Evolutionary conservation across 2,329 filamentous ascomycete genomes (phyloP).

Genomic region (Malbranchea zuffiana): DNA sequence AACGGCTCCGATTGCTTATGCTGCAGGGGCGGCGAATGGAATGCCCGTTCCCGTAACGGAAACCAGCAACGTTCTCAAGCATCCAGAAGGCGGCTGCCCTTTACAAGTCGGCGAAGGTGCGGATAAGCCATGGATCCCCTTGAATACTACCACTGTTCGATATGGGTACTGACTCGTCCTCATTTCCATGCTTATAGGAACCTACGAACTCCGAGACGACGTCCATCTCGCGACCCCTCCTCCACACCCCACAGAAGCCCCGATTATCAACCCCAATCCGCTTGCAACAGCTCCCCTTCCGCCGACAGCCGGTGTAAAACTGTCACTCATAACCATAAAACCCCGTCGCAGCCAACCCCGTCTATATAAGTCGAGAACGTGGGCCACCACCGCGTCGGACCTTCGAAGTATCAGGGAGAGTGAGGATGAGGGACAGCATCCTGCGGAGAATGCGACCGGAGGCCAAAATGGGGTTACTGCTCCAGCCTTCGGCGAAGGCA

Average conservation of each 20-base stretch:
- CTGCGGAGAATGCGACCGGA: conserved; percentile 48
- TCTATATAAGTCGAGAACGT: conserved; percentile 44
- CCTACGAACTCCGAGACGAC: conserved; percentile 83
- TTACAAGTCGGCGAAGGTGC: conserved; percentile 93
- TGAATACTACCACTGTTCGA: background rate
- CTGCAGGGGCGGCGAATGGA: conserved; percentile 58
- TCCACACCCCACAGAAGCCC: conserved; percentile 87
- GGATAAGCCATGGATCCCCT: too few species aligned
- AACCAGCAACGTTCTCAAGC: conserved; percentile 79
- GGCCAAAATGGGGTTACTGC: conserved; percentile 27
- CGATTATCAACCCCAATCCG: conserved; percentile 77
- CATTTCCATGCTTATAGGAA: conserved; percentile 46
- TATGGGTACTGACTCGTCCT: background rate
- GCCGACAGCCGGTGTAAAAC: conserved; percentile 71
- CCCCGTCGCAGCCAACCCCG: conserved; percentile 40
- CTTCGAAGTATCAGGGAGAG: conserved; percentile 48
- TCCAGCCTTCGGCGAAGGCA: conserved; percentile 77
- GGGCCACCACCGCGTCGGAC: conserved; percentile 31
- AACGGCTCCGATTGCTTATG: conserved; percentile 60
- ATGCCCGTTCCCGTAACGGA: conserved; percentile 69
- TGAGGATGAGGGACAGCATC: conserved; percentile 49
- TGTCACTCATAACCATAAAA: conserved; percentile 66
- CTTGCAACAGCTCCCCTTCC: conserved; percentile 74
- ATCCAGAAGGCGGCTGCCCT: conserved; percentile 75
- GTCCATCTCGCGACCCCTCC: conserved; percentile 86